A percentile compares a stretch with the other conserved stretches of the same genome.
phyloP scores from a whole-genome alignment of 768 basidiomycete genomes.

The Lactifluus volemus region DNA sequence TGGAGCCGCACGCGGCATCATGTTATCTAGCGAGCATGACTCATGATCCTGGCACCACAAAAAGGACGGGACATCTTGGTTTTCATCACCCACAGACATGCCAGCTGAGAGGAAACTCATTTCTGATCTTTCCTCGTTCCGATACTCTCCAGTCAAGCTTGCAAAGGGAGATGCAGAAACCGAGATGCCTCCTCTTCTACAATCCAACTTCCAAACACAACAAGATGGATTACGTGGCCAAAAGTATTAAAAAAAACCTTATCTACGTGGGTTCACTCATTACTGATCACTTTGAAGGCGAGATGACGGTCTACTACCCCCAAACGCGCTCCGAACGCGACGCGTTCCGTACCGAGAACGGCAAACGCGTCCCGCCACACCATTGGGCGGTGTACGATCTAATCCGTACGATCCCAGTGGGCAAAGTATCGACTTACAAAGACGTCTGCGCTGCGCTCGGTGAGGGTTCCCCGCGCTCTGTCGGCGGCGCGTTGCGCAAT shows the following conservation, averaged over 20 bases:
- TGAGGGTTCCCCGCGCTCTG: constrained; percentile 55
- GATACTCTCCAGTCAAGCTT: background rate
- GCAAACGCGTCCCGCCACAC: constrained; percentile 19
- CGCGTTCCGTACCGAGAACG: constrained; percentile 11
- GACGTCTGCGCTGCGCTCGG: constrained; percentile 39
- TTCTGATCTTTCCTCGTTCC: constrained; percentile 2
- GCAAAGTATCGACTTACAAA: constrained; percentile 20
- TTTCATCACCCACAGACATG: background rate
- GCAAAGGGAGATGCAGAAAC: background rate
- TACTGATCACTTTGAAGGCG: background rate
- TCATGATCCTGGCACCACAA: too few relatives aligned
- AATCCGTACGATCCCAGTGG: constrained; percentile 8
- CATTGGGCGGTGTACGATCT: constrained; percentile 21
- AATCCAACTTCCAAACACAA: too few relatives aligned
- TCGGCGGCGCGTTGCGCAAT: constrained; percentile 52
- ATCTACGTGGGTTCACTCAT: too few relatives aligned
- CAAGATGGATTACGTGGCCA: too few relatives aligned
- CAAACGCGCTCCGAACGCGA: constrained; percentile 11
- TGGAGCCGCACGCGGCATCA: too few relatives aligned
- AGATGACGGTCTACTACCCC: constrained; percentile 15
- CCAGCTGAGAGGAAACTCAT: constrained; percentile 3
- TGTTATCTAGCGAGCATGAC: too few relatives aligned
- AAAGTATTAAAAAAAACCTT: too few relatives aligned
- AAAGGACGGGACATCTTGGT: too few relatives aligned
- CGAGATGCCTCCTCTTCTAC: constrained; percentile 20